Conservation (phyloP, 495 filamentous ascomycete genomes). For the Amphirosellinia nigrospora region DNA sequence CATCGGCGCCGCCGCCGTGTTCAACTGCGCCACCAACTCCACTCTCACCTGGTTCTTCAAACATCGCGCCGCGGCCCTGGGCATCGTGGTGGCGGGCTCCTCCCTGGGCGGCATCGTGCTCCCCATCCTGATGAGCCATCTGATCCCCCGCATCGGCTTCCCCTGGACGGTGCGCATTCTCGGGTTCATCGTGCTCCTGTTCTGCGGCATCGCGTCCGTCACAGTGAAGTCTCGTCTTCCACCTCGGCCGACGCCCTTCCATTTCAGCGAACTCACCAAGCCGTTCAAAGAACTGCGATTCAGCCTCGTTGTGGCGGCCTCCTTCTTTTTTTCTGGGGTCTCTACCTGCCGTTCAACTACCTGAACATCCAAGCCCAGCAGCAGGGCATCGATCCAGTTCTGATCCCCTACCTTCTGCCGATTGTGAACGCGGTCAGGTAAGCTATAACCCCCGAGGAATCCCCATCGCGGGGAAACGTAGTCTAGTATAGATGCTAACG, state of each 20-base stretch:
- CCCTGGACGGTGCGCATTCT: constrained; percentile 74
- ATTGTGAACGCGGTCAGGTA: constrained; percentile 76
- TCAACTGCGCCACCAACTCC: constrained; percentile 66
- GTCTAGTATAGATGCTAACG: constrained; percentile 5
- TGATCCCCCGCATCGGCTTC: constrained; percentile 71
- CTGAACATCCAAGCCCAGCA: constrained; percentile 63
- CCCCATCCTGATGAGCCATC: constrained; percentile 71
- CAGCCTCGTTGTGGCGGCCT: constrained; percentile 53
- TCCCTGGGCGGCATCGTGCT: constrained; percentile 72
- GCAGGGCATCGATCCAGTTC: constrained; percentile 62
- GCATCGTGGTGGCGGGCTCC: constrained; percentile 69
- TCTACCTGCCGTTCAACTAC: constrained; percentile 78
- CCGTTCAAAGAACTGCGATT: constrained; percentile 68
- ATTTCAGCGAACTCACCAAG: constrained; percentile 59
- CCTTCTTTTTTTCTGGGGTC: constrained; percentile 73
- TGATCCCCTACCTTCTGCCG: constrained; percentile 71
- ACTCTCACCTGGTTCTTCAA: constrained; percentile 73
- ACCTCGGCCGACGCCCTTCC: constrained; percentile 60
- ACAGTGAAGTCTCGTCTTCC: constrained; percentile 70
- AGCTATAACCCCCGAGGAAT: constrained; percentile 18
- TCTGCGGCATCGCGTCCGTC: constrained; percentile 67
- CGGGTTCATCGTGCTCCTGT: constrained; percentile 70
- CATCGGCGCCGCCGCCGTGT: constrained; percentile 65
- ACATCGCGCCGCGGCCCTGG: constrained; percentile 69
- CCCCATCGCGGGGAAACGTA: not conserved